Conservation (phyloP, 257 asterid genomes). For the Capsicum baccatum region DNA sequence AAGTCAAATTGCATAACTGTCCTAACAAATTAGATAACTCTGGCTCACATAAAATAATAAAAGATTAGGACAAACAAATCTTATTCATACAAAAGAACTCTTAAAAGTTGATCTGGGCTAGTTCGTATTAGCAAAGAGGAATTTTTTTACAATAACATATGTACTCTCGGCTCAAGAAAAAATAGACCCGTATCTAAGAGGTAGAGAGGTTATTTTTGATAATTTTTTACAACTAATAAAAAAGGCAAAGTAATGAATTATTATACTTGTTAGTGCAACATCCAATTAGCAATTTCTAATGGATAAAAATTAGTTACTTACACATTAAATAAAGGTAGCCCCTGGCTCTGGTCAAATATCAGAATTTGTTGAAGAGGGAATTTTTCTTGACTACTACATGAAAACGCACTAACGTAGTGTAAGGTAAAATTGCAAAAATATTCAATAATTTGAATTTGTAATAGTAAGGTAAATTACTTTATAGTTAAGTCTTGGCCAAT, state of each 20-base stretch:
- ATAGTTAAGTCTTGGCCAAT: not conserved
- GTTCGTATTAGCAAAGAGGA: too few relatives aligned
- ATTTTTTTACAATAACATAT: too few relatives aligned
- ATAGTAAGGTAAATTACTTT: not conserved
- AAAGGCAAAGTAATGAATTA: not conserved
- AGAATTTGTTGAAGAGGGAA: not conserved
- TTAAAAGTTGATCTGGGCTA: too few relatives aligned
- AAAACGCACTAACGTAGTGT: not conserved
- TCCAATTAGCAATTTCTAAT: not conserved
- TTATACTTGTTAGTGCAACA: not conserved
- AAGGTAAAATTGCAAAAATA: not conserved
- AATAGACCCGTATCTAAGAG: too few relatives aligned
- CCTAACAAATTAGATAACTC: too few relatives aligned
- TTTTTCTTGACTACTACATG: not conserved
- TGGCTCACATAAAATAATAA: too few relatives aligned
- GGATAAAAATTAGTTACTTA: not conserved
- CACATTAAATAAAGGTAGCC: not conserved
- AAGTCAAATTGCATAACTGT: too few relatives aligned
- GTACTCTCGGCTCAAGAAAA: too few relatives aligned
- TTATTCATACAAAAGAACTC: too few relatives aligned
- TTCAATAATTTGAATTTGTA: not conserved
- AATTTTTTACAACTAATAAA: not conserved
- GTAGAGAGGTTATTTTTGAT: too few relatives aligned
- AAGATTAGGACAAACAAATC: too few relatives aligned
- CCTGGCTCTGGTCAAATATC: not conserved